Percentiles rank a stretch among this genome's conserved stretches.
Evolutionary conservation across 2,329 filamentous ascomycete species (phyloP).

Genomic region (Bisporella sp.): DNA sequence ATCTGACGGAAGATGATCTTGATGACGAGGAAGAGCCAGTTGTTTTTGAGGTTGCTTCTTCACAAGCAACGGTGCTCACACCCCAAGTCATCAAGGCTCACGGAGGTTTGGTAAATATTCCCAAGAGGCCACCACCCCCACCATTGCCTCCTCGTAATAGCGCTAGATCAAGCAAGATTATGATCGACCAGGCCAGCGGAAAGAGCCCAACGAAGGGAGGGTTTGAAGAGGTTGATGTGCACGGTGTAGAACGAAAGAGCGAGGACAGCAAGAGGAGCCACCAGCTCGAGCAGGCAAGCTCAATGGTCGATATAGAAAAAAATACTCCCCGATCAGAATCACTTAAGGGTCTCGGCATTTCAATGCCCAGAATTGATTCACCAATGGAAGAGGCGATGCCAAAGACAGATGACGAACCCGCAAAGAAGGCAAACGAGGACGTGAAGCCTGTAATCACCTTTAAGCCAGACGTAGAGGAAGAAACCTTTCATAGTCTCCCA

Average conservation of each 20-base stretch:
- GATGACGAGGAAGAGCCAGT: slow-evolving; percentile 51
- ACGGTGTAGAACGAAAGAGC: slow-evolving; percentile 6
- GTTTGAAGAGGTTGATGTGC: slow-evolving; percentile 28
- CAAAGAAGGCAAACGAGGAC: neutral
- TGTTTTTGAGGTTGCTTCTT: slow-evolving; percentile 59
- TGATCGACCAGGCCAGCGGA: slow-evolving; percentile 21
- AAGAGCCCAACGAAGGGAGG: slow-evolving; percentile 16
- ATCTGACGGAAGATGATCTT: slow-evolving; percentile 37
- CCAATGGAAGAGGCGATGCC: neutral
- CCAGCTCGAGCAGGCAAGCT: slow-evolving; percentile 1
- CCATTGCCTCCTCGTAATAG: slow-evolving; percentile 68
- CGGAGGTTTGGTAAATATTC: slow-evolving; percentile 77
- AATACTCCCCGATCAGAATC: neutral
- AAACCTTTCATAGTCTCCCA: neutral
- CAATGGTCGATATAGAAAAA: slow-evolving; percentile 4
- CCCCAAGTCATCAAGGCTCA: slow-evolving; percentile 47
- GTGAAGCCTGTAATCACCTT: neutral
- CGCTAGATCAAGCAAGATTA: slow-evolving; percentile 32
- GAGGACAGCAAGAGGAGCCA: slow-evolving; percentile 6
- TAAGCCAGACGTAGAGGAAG: neutral
- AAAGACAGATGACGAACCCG: neutral
- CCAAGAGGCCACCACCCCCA: slow-evolving; percentile 70
- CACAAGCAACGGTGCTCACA: slow-evolving; percentile 49
- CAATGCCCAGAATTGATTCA: neutral
- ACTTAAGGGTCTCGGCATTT: neutral